phyloP scores from a whole-genome alignment of 1,284 basidiomycete genomes.

The Melampsora larici-populina region DNA sequence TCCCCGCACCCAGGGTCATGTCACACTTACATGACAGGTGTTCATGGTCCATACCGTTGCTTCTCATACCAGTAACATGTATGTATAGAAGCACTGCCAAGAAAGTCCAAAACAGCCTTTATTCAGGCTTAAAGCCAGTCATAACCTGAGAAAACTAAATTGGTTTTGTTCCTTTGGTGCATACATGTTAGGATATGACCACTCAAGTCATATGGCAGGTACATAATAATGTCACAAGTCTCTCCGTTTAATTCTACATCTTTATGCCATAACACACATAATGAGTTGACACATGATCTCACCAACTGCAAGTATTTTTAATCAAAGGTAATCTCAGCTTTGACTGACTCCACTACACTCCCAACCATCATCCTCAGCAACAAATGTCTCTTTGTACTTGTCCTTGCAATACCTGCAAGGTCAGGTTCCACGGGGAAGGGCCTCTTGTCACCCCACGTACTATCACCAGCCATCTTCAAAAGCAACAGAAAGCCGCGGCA shows the following conservation, averaged over 20 bases:
- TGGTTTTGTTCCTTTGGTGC: no score
- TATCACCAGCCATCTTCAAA: slow-evolving; percentile 6
- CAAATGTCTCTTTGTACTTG: slow-evolving; percentile 12
- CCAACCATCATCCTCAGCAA: not conserved
- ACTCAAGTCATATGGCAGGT: no score
- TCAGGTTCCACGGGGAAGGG: not conserved
- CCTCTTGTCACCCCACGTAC: slow-evolving; percentile 8
- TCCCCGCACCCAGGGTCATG: slow-evolving; percentile 13
- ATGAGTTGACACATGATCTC: no score
- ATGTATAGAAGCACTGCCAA: not conserved
- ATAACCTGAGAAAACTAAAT: no score
- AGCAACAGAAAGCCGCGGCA: not conserved
- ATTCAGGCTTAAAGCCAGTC: no score
- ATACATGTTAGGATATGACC: no score
- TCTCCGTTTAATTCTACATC: no score
- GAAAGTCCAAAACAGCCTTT: no score
- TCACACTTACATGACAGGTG: slow-evolving; percentile 18
- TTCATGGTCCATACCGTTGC: not conserved
- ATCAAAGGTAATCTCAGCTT: no score
- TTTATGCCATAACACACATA: no score
- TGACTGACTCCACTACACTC: not conserved
- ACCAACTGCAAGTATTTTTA: no score
- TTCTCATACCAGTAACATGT: not conserved
- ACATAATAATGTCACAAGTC: no score
- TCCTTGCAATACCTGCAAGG: slow-evolving; percentile 8